Evolutionary conservation across 805 yeast genomes (phyloP).

Genomic region (Cyberlindnera subsufficiens): DNA sequence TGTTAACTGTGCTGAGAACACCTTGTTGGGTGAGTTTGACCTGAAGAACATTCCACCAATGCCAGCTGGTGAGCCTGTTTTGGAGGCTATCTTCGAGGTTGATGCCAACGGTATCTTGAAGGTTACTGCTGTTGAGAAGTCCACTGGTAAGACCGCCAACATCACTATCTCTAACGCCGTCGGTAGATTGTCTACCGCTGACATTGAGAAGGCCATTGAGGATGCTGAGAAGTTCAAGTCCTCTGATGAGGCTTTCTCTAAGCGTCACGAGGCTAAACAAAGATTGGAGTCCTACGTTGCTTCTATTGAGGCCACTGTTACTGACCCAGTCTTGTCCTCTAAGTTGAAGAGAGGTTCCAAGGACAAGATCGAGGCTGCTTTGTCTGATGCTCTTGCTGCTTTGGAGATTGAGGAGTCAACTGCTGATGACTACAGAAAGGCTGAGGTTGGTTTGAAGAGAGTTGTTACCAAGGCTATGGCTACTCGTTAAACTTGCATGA

Average conservation of each 20-base stretch:
- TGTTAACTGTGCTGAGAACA: conserved; percentile 96
- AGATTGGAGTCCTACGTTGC: conserved; percentile 98
- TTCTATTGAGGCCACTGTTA: conserved; percentile 89
- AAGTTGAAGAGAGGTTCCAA: conserved; percentile 96
- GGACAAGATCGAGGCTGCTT: conserved; percentile 96
- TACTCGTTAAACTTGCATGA: conserved; percentile 62
- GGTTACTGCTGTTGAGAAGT: conserved; percentile 98
- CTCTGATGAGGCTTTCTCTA: conserved; percentile 98
- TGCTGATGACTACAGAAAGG: conserved; percentile 98
- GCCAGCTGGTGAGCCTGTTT: conserved; percentile 98
- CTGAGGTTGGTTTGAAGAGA: conserved; percentile 98
- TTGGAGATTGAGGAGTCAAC: conserved; percentile 93
- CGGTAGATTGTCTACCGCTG: conserved; percentile 95
- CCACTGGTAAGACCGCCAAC: conserved; percentile 97
- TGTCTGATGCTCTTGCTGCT: conserved; percentile 97
- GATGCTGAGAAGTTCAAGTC: conserved; percentile 99
- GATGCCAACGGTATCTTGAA: conserved; percentile 99
- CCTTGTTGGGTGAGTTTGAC: conserved; percentile 97
- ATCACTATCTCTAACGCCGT: conserved; percentile 98
- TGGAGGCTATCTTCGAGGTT: conserved; percentile 97
- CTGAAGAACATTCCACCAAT: conserved; percentile 97
- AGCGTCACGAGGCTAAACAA: conserved; percentile 99
- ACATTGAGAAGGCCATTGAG: conserved; percentile 96
- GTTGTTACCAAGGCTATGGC: conserved; percentile 99
- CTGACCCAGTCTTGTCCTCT: conserved; percentile 97